A percentile compares a stretch with the other conserved stretches of the same genome.
Conservation (phyloP, 495 filamentous ascomycete species). For the Xylaria cubensis region DNA sequence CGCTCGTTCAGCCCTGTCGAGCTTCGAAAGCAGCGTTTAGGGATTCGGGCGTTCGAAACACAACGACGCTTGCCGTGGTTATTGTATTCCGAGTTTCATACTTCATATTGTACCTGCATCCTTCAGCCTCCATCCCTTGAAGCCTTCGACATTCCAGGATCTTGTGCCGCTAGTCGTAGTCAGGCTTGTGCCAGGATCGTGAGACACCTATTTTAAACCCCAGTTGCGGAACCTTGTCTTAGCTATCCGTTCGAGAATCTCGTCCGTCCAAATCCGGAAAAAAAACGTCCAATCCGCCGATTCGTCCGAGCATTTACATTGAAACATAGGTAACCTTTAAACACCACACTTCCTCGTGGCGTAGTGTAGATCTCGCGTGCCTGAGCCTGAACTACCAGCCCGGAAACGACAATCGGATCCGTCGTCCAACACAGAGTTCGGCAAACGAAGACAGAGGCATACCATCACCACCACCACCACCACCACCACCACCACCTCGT, state of each 20-base stretch:
- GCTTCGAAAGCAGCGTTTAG: neutral
- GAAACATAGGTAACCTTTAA: neutral
- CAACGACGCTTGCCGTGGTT: neutral
- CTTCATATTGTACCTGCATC: constrained; percentile 10
- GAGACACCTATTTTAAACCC: constrained; percentile 16
- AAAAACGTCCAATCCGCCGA: constrained; percentile 14
- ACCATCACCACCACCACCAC: neutral
- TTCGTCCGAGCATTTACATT: constrained; percentile 1
- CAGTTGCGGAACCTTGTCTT: neutral
- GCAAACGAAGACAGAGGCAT: neutral
- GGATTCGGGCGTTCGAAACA: neutral
- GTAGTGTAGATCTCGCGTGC: neutral
- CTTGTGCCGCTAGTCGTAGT: neutral
- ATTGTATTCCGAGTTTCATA: constrained; percentile 9
- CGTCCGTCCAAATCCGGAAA: constrained; percentile 18
- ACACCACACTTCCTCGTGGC: constrained; percentile 17
- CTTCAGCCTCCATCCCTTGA: constrained; percentile 3
- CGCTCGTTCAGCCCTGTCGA: neutral
- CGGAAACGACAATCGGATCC: neutral
- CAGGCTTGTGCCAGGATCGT: constrained; percentile 21
- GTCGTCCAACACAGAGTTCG: neutral
- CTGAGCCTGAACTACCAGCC: neutral
- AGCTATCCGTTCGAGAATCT: constrained; percentile 6
- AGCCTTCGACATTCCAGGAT: constrained; percentile 7
- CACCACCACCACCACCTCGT: neutral